Conservation (phyloP, 2,329 filamentous ascomycete genomes). For the Rosellinia necatrix region DNA sequence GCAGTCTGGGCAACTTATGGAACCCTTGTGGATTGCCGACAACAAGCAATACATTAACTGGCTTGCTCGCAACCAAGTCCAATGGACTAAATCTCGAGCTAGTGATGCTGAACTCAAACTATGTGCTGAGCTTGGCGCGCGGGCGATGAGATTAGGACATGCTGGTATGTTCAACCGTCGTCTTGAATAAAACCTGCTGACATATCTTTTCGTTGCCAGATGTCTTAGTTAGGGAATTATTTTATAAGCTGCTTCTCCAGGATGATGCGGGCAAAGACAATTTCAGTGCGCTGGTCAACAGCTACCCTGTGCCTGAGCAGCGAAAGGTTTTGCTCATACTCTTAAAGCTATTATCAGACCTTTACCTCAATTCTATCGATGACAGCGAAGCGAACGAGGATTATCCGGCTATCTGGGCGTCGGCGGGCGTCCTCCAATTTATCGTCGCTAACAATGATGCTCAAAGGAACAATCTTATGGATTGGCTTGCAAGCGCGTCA, state of each 20-base stretch:
- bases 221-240: slow-evolving; percentile 43
- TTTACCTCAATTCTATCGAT: slow-evolving; percentile 46
- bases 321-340: slow-evolving; percentile 47
- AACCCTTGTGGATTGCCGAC: slow-evolving; percentile 64
- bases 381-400: slow-evolving; percentile 40
- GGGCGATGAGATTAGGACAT: slow-evolving; percentile 73
- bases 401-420: slow-evolving; percentile 56
- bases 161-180: slow-evolving; percentile 54
- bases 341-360: slow-evolving; percentile 52
- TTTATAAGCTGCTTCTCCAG: slow-evolving; percentile 32
- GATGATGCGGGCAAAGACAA: slow-evolving; percentile 30
- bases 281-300: slow-evolving; percentile 42
- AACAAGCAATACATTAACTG: slow-evolving; percentile 70
- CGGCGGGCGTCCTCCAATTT: slow-evolving; percentile 59
- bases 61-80: slow-evolving; percentile 68
- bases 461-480: slow-evolving; percentile 59
- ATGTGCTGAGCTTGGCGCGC: slow-evolving; percentile 56
- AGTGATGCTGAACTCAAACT: slow-evolving; percentile 47
- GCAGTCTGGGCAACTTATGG: slow-evolving; percentile 38
- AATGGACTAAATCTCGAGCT: slow-evolving; percentile 45
- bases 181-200: background rate
- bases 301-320: slow-evolving; percentile 49
- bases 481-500: slow-evolving; percentile 68
- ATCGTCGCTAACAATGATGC: slow-evolving; percentile 54
- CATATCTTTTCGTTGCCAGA: slow-evolving; percentile 42